A percentile compares a stretch with the other conserved stretches of the same genome.
phyloP scores from a whole-genome alignment of 805 yeast genomes.

The Ogataea ganodermae region DNA sequence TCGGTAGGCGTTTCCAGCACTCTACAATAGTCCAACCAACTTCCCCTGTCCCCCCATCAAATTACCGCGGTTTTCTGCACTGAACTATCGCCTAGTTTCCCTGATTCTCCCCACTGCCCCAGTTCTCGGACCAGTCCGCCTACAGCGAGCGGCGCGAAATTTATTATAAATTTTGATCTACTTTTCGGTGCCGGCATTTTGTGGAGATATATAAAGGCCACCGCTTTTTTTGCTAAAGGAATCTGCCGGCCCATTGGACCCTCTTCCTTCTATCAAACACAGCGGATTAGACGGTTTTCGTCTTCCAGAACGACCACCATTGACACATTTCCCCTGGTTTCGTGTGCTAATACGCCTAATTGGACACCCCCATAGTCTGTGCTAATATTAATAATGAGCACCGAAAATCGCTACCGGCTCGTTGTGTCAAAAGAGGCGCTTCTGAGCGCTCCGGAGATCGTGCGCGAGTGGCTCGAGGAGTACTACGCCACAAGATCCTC shows the following conservation, averaged over 20 bases:
- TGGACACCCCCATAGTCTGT: too few relatives aligned
- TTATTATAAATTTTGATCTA: not conserved
- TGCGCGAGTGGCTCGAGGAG: not conserved
- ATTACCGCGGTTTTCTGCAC: too few relatives aligned
- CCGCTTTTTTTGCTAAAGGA: not conserved
- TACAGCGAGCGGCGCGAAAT: not conserved
- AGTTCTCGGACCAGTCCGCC: not conserved
- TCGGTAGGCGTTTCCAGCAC: too few relatives aligned
- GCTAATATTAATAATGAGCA: not conserved
- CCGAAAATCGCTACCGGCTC: not conserved
- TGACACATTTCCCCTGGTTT: too few relatives aligned
- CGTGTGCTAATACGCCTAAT: too few relatives aligned
- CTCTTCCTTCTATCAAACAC: not conserved
- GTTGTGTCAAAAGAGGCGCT: not conserved
- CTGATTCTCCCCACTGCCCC: not conserved
- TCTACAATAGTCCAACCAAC: too few relatives aligned
- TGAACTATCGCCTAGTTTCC: too few relatives aligned
- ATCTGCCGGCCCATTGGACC: not conserved
- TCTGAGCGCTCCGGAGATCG: not conserved
- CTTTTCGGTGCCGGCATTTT: conserved; percentile 4
- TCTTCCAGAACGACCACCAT: too few relatives aligned
- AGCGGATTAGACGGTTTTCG: too few relatives aligned
- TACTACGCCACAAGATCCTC: conserved; percentile 13
- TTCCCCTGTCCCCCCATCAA: too few relatives aligned
- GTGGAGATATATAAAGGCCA: not conserved